phyloP scores from a whole-genome alignment of 306 rosid genomes.

The Fragaria iinumae region DNA sequence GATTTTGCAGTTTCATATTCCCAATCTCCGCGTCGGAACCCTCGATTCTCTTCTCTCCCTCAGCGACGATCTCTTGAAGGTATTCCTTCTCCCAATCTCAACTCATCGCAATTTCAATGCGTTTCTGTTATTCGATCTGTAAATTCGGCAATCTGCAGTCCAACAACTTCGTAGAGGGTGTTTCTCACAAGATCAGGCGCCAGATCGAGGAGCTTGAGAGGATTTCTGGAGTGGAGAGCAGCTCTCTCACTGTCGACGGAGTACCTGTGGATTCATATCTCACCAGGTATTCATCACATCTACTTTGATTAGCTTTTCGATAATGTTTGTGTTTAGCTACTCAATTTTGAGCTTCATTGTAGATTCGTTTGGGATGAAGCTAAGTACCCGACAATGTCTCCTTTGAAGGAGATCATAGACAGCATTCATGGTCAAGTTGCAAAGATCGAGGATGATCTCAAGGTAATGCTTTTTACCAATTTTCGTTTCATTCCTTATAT shows the following conservation, averaged over 20 bases:
- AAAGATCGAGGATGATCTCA: constrained; percentile 92
- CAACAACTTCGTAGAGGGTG: constrained; percentile 83
- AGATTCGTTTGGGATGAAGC: constrained; percentile 98
- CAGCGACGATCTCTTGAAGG: constrained; percentile 96
- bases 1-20: constrained; percentile 66
- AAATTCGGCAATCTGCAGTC: constrained; percentile 42
- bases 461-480: constrained; percentile 38
- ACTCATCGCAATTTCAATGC: not conserved
- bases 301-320: not conserved
- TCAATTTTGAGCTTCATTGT: constrained; percentile 11
- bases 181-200: constrained; percentile 86
- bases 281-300: constrained; percentile 46
- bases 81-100: not conserved
- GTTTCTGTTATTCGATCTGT: constrained; percentile 7
- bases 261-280: constrained; percentile 95
- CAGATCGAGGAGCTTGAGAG: constrained; percentile 91
- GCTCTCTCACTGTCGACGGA: constrained; percentile 78
- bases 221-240: constrained; percentile 61
- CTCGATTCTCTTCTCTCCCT: constrained; percentile 96
- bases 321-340: not conserved
- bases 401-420: constrained; percentile 72
- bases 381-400: constrained; percentile 84
- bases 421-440: constrained; percentile 79
- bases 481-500: not conserved
- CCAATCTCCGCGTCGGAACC: constrained; percentile 95